A percentile compares a stretch with the other conserved stretches of the same genome.
phyloP scores from a whole-genome alignment of 192 early-diverging fungal genomes.

The Kappamyces sp. region DNA sequence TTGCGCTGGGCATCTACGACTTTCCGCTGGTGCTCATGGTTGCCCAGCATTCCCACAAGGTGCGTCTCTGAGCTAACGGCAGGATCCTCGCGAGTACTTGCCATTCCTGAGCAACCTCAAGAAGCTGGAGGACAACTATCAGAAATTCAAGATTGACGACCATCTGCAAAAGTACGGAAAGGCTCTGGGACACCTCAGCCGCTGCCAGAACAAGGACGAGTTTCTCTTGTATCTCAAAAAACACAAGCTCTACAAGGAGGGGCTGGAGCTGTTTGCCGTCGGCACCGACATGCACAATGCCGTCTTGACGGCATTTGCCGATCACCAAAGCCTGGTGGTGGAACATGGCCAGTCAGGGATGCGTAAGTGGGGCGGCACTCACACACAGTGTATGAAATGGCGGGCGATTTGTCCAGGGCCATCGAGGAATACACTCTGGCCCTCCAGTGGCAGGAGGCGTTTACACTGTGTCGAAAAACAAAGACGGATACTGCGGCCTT shows the following conservation, averaged over 20 bases:
- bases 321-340: conserved; percentile 45
- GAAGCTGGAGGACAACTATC: conserved; percentile 67
- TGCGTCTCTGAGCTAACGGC: conserved; percentile 7
- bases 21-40: conserved; percentile 87
- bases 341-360: conserved; percentile 65
- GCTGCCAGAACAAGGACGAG: conserved; percentile 12
- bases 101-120: conserved; percentile 79
- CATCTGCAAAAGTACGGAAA: conserved; percentile 63
- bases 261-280: conserved; percentile 49
- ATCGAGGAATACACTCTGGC: conserved; percentile 51
- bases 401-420: conserved; percentile 51
- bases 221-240: conserved; percentile 59
- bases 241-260: conserved; percentile 60
- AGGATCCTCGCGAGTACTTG: conserved; percentile 92
- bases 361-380: conserved; percentile 21
- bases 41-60: conserved; percentile 93
- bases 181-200: conserved; percentile 62
- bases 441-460: conserved; percentile 58
- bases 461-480: conserved; percentile 32
- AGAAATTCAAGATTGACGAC: conserved; percentile 82
- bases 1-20: conserved; percentile 92
- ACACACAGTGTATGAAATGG: conserved; percentile 43
- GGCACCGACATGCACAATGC: conserved; percentile 36
- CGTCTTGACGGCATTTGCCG: conserved; percentile 53
- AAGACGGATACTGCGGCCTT: neutral